Conservation (phyloP, 179 eudicot species). For the Silene vulgaris region DNA sequence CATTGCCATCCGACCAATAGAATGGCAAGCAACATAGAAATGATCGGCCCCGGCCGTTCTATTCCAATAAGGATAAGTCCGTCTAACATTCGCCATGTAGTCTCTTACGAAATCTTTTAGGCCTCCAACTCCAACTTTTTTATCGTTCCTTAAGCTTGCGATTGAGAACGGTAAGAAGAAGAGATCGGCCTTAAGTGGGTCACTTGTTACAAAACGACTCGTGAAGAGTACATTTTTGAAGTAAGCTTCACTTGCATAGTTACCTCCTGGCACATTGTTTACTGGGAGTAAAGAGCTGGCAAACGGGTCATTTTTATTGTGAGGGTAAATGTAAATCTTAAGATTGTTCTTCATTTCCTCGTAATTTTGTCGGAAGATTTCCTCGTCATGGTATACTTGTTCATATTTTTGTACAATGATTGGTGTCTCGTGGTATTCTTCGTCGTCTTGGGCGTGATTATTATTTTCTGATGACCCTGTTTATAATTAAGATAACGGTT, state of each 20-base stretch:
- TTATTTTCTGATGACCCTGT: constrained; percentile 14
- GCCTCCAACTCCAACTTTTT: constrained; percentile 56
- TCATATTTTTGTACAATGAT: constrained; percentile 47
- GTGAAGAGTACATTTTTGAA: constrained; percentile 55
- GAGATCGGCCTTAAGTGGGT: constrained; percentile 63
- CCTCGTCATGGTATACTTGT: constrained; percentile 56
- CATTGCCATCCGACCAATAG: constrained; percentile 63
- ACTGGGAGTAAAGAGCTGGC: constrained; percentile 60
- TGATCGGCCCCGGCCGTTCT: constrained; percentile 75
- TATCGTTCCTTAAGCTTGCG: constrained; percentile 62
- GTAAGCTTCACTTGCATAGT: constrained; percentile 83
- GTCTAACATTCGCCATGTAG: constrained; percentile 47
- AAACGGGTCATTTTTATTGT: constrained; percentile 49
- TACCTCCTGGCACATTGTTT: constrained; percentile 60
- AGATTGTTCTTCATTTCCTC: constrained; percentile 63
- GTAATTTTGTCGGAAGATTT: constrained; percentile 50
- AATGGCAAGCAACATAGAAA: constrained; percentile 84
- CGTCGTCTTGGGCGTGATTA: constrained; percentile 9
- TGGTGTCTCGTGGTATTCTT: constrained; percentile 52
- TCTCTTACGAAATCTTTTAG: constrained; percentile 49
- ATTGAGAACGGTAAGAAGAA: constrained; percentile 84
- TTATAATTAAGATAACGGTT: too few species aligned
- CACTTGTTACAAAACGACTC: constrained; percentile 65
- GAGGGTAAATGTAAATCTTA: constrained; percentile 71
- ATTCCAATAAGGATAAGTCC: constrained; percentile 69